Percentiles rank a stretch among this genome's conserved stretches.
These are phyloP conservation scores for Helichrysum umbraculigerum DNA, from an alignment of 129 eudicot genomes.

Conservation along the genomic window DNA sequence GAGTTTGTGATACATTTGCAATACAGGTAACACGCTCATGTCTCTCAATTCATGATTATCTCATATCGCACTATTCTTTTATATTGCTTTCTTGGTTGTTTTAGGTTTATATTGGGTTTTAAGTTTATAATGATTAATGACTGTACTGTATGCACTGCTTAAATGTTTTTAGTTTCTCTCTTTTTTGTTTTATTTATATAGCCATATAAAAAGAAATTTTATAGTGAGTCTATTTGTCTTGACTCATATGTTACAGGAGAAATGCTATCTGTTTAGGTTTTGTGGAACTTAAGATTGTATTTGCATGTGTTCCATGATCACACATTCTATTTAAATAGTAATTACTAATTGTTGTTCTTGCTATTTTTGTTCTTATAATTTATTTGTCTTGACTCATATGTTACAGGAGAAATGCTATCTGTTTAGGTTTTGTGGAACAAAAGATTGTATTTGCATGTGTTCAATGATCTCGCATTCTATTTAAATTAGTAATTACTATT, in stretches of 20 bases:
- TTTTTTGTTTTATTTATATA: neutral
- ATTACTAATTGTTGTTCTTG: neutral
- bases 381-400: neutral
- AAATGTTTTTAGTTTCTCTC: neutral
- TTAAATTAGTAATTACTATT: neutral
- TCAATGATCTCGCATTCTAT: neutral
- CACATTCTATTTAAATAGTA: too few species aligned
- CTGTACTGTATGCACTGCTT: neutral
- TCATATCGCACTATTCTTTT: neutral
- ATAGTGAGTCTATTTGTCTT: neutral
- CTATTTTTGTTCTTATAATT: neutral
- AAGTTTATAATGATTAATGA: neutral
- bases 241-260: neutral
- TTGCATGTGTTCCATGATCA: neutral
- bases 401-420: neutral
- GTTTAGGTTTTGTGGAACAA: neutral
- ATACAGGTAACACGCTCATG: neutral
- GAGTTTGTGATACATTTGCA: neutral
- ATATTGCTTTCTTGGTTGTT: neutral
- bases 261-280: neutral
- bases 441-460: neutral
- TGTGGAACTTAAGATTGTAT: neutral
- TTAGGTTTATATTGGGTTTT: neutral
- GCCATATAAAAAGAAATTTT: neutral
- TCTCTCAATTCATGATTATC: neutral